phyloP scores from a whole-genome alignment of 441 rosid genomes.

The Gossypium aridum region DNA sequence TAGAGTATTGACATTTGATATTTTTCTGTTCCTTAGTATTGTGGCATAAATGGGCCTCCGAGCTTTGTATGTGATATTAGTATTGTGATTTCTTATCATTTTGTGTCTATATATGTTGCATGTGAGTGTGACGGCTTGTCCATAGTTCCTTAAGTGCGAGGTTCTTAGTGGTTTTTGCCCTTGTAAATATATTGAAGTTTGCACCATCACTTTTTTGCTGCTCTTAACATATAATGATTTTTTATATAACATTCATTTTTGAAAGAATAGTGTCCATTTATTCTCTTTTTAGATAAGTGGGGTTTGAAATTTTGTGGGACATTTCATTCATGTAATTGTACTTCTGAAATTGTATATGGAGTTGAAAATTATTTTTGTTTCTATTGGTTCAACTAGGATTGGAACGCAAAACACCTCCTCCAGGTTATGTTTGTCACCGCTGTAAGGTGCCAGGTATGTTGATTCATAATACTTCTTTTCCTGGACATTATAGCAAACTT shows the following conservation, averaged over 20 bases:
- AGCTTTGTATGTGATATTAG: not conserved
- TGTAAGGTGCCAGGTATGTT: conserved; percentile 86
- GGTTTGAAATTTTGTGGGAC: not conserved
- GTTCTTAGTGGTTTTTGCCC: not conserved
- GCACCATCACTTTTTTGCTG: not conserved
- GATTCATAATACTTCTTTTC: not conserved
- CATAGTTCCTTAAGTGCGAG: not conserved
- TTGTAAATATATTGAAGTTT: not conserved
- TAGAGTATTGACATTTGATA: not conserved
- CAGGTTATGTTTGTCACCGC: conserved; percentile 91
- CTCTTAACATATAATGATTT: not conserved
- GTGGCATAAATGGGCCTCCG: not conserved
- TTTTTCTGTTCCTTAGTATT: not conserved
- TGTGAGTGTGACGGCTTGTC: not conserved
- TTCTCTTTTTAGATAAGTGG: not conserved
- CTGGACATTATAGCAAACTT: not conserved
- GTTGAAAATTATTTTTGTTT: conserved; percentile 18
- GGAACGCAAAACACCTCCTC: conserved; percentile 96
- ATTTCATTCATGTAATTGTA: not conserved
- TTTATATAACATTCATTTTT: not conserved
- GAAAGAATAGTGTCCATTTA: not conserved
- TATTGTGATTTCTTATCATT: not conserved
- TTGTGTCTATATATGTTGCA: not conserved
- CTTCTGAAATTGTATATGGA: not conserved
- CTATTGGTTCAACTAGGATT: conserved; percentile 46